phyloP scores from a whole-genome alignment of 2,329 filamentous ascomycete species.

The Lojkania enalia region DNA sequence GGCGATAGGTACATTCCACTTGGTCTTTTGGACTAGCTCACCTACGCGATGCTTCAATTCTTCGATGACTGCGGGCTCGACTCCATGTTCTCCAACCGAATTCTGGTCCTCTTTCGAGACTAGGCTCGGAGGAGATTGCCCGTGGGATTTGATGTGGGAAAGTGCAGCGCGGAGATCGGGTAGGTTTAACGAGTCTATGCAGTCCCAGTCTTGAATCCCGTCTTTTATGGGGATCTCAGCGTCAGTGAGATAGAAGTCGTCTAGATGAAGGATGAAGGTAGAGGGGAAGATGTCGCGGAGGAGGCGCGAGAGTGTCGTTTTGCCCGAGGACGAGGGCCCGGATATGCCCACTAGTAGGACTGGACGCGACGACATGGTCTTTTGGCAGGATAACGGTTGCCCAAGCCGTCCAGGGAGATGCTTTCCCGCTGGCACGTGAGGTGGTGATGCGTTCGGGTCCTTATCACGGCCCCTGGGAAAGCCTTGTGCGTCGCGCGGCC shows the following conservation, averaged over 20 bases:
- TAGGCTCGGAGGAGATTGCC: slow-evolving; percentile 59
- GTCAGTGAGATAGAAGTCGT: slow-evolving; percentile 92
- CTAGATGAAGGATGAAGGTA: slow-evolving; percentile 84
- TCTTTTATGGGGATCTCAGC: slow-evolving; percentile 60
- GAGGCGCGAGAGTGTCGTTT: slow-evolving; percentile 87
- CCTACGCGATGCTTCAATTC: slow-evolving; percentile 31
- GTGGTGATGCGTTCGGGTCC: neutral
- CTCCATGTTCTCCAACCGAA: slow-evolving; percentile 49
- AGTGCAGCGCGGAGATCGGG: slow-evolving; percentile 69
- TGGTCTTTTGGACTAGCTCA: slow-evolving; percentile 5
- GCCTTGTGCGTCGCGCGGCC: slow-evolving; percentile 8
- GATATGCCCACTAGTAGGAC: slow-evolving; percentile 76
- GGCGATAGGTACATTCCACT: slow-evolving; percentile 49
- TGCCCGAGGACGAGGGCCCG: slow-evolving; percentile 89
- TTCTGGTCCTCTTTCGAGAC: slow-evolving; percentile 64
- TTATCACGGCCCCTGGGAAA: slow-evolving; percentile 10
- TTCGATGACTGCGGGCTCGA: slow-evolving; percentile 40
- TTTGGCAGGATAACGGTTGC: neutral
- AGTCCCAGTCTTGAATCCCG: slow-evolving; percentile 87
- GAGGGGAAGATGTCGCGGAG: slow-evolving; percentile 77
- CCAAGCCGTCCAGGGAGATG: no score
- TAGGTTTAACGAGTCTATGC: slow-evolving; percentile 75
- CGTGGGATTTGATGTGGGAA: slow-evolving; percentile 69
- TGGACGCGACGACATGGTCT: slow-evolving; percentile 4
- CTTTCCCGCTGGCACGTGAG: neutral